phyloP scores from a whole-genome alignment of 306 rosid species.

The Ceratonia siliqua region DNA sequence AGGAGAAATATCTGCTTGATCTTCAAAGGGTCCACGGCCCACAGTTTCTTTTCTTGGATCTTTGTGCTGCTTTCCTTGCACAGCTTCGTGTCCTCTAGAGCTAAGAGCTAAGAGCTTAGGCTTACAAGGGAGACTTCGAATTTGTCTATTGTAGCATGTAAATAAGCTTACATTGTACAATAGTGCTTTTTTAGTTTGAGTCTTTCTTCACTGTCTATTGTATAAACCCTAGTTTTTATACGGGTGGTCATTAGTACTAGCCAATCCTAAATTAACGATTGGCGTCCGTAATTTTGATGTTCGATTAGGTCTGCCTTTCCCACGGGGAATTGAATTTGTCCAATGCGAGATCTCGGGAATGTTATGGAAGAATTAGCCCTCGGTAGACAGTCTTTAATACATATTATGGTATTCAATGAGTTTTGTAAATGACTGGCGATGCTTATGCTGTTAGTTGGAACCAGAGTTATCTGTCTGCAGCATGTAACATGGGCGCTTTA shows the following conservation, averaged over 20 bases:
- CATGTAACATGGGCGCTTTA: background rate
- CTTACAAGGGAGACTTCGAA: conserved; percentile 28
- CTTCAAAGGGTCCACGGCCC: conserved; percentile 94
- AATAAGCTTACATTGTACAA: conserved; percentile 35
- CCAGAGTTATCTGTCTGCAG: background rate
- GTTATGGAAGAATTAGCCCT: background rate
- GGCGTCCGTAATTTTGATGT: conserved; percentile 23
- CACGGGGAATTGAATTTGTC: background rate
- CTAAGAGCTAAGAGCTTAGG: conserved; percentile 27
- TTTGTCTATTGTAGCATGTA: conserved; percentile 33
- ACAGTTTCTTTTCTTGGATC: conserved; percentile 91
- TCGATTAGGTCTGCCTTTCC: background rate
- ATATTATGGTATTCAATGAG: background rate
- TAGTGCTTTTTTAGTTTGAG: conserved; percentile 22
- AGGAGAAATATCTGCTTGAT: conserved; percentile 91
- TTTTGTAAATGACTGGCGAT: background rate
- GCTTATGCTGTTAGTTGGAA: background rate
- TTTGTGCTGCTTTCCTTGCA: conserved; percentile 90
- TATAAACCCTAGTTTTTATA: conserved; percentile 30
- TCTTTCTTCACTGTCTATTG: background rate
- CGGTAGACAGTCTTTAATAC: background rate
- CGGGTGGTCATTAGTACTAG: conserved; percentile 35
- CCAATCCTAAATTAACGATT: conserved; percentile 3
- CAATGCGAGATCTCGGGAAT: background rate
- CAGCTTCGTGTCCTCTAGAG: conserved; percentile 73